phyloP scores from a whole-genome alignment of 2,329 filamentous ascomycete species.

The Penicillium fuscoglaucum region DNA sequence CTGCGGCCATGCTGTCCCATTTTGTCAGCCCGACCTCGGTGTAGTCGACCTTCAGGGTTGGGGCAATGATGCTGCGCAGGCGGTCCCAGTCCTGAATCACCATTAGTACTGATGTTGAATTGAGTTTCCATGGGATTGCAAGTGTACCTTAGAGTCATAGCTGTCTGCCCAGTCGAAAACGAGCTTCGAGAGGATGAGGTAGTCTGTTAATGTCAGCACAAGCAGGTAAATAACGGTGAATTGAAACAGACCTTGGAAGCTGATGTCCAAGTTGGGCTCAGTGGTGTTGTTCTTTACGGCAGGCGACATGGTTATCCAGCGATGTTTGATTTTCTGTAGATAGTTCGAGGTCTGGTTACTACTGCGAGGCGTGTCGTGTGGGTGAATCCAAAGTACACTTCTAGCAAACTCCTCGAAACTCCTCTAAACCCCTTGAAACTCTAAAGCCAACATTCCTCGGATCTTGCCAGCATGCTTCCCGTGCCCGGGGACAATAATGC shows the following conservation, averaged over 20 bases:
- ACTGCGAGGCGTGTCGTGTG: not conserved
- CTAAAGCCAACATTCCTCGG: not conserved
- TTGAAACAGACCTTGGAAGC: slow-evolving; percentile 25
- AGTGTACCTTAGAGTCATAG: slow-evolving; percentile 45
- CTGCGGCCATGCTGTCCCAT: slow-evolving; percentile 62
- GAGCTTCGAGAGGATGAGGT: slow-evolving; percentile 35
- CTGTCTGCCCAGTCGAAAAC: slow-evolving; percentile 49
- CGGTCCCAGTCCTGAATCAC: slow-evolving; percentile 43
- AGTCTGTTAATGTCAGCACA: slow-evolving; percentile 30
- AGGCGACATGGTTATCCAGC: slow-evolving; percentile 20
- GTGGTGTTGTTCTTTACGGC: slow-evolving; percentile 17
- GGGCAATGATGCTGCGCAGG: slow-evolving; percentile 46
- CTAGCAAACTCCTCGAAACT: not conserved
- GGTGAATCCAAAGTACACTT: slow-evolving; percentile 5
- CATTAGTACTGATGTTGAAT: not conserved
- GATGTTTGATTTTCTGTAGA: not conserved
- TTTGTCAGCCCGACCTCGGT: slow-evolving; percentile 60
- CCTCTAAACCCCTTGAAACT: not conserved
- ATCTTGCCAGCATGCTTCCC: not conserved
- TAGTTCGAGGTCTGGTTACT: not conserved
- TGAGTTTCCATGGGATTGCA: not conserved
- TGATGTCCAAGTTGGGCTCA: slow-evolving; percentile 43
- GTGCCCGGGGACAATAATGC: slow-evolving; percentile 10
- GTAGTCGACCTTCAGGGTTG: slow-evolving; percentile 62
- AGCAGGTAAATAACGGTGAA: not conserved